Evolutionary conservation across 129 eudicot genomes (phyloP).

Genomic region (Pulicaria dysenterica): DNA sequence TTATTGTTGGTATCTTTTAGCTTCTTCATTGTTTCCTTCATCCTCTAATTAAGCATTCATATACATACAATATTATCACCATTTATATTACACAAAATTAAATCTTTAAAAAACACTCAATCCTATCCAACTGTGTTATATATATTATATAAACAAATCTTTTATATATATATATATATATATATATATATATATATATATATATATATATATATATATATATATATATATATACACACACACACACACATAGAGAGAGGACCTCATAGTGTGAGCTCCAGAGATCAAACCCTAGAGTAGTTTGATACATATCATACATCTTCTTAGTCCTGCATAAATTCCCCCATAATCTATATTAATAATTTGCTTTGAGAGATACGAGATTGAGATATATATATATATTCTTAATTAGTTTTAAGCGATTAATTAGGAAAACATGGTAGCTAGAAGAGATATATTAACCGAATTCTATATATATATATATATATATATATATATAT

Average conservation of each 20-base stretch:
- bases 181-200: too few relatives aligned
- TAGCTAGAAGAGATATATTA: constrained; percentile 6
- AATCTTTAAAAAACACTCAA: too few relatives aligned
- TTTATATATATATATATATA: too few relatives aligned
- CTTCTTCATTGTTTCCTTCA: constrained; percentile 60
- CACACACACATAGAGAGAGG: neutral
- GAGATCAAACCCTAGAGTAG: constrained; percentile 57
- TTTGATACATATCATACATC: constrained; percentile 73
- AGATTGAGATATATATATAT: neutral
- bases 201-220: too few relatives aligned
- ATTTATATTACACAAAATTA: constrained; percentile 1
- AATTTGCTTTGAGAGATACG: neutral
- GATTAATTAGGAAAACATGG: too few relatives aligned
- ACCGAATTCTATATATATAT: too few relatives aligned
- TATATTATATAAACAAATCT: too few relatives aligned
- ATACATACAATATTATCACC: neutral
- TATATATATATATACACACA: too few relatives aligned
- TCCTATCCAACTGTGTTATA: too few relatives aligned
- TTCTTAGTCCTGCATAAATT: constrained; percentile 52
- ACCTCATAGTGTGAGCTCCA: constrained; percentile 81
- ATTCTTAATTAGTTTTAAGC: too few relatives aligned
- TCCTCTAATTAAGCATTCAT: constrained; percentile 48
- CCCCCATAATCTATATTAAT: neutral
- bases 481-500: too few relatives aligned
- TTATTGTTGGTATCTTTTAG: constrained; percentile 52